These are phyloP conservation scores for Aspergillus versicolor DNA, from an alignment of 2,329 filamentous ascomycete species.

Conservation along the genomic window DNA sequence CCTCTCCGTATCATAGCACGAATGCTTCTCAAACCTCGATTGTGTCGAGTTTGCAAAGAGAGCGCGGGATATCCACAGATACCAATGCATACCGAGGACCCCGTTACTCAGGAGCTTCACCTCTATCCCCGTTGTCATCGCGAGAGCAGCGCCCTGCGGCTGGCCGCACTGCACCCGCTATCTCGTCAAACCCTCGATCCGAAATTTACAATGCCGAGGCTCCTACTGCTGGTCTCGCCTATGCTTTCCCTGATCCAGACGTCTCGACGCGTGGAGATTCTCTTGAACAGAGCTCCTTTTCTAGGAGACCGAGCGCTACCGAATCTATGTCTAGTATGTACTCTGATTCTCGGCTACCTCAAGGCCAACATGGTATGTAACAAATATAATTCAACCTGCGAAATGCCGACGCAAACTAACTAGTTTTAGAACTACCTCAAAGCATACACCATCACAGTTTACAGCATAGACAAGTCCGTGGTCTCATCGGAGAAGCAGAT, in stretches of 20 bases:
- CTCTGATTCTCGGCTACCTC: conserved; percentile 46
- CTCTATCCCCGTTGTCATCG: conserved; percentile 43
- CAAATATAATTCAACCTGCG: not conserved
- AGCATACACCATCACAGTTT: conserved; percentile 49
- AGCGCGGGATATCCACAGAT: conserved; percentile 43
- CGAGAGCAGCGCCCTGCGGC: conserved; percentile 43
- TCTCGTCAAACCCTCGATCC: conserved; percentile 49
- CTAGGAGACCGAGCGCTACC: conserved; percentile 47
- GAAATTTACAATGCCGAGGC: conserved; percentile 52
- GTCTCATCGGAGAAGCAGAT: conserved; percentile 48
- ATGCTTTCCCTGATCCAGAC: conserved; percentile 52
- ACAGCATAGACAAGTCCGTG: conserved; percentile 49
- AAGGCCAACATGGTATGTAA: conserved; percentile 48
- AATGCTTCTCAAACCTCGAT: conserved; percentile 48
- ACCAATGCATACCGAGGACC: conserved; percentile 39
- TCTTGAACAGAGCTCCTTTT: conserved; percentile 35
- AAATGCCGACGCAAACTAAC: not conserved
- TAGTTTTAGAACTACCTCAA: conserved; percentile 44
- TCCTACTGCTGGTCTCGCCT: conserved; percentile 50
- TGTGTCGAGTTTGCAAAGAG: conserved; percentile 43
- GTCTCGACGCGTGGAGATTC: conserved; percentile 38
- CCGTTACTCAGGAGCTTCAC: conserved; percentile 40
- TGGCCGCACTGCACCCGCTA: conserved; percentile 49
- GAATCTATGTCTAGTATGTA: conserved; percentile 49
- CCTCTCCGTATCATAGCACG: conserved; percentile 49